Conservation (phyloP, 805 yeast species). For the Diddensiella caesifluorescens region DNA sequence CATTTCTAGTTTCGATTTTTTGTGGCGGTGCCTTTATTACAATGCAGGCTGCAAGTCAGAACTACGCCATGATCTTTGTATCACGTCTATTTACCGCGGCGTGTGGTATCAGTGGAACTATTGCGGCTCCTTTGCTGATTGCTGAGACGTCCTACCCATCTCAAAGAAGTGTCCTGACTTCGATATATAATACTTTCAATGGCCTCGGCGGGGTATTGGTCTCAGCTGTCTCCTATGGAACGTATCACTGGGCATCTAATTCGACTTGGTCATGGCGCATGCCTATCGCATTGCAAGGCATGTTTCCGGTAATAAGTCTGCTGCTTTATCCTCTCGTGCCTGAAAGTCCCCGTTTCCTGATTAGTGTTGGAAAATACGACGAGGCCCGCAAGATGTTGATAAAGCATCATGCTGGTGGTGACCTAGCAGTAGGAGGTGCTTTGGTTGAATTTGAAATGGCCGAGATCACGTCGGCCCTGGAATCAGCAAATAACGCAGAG, state of each 20-base stretch:
- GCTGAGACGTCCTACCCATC: constrained; percentile 13
- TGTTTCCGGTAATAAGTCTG: constrained; percentile 55
- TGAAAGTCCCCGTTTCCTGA: constrained; percentile 40
- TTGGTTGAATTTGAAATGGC: constrained; percentile 13
- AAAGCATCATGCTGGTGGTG: constrained; percentile 28
- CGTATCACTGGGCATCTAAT: constrained; percentile 33
- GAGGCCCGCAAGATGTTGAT: constrained; percentile 38
- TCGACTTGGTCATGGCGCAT: constrained; percentile 59
- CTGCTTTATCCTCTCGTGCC: constrained; percentile 35
- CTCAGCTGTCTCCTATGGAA: constrained; percentile 69
- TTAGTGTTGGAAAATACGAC: constrained; percentile 43
- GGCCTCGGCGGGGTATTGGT: constrained; percentile 70
- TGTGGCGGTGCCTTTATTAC: constrained; percentile 49
- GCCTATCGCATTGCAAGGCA: constrained; percentile 64
- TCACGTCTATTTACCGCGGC: constrained; percentile 68
- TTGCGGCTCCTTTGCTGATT: constrained; percentile 72
- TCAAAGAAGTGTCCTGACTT: constrained; percentile 10
- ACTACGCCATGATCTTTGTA: constrained; percentile 59
- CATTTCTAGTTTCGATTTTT: constrained; percentile 48
- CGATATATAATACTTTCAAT: constrained; percentile 51
- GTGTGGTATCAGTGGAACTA: constrained; percentile 66
- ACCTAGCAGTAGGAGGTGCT: constrained; percentile 2
- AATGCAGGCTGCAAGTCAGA: constrained; percentile 35
- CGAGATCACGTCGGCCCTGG: constrained; percentile 10
- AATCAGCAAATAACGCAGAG: constrained; percentile 7